Conservation (phyloP, 2,329 filamentous ascomycete species). For the Colletotrichum acutatum region DNA sequence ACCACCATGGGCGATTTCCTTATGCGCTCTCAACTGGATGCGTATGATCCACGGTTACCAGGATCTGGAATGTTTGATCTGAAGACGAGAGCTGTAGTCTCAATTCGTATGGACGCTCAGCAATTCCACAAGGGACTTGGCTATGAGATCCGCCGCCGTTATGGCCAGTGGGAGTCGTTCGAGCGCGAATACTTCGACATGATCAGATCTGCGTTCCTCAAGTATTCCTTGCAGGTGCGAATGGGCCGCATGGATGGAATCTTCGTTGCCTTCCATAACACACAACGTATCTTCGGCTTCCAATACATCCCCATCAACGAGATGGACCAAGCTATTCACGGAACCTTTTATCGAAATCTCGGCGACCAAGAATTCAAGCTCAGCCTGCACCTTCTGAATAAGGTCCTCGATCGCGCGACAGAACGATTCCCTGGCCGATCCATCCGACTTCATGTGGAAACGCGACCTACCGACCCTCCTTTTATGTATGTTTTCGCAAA, state of each 20-base stretch:
- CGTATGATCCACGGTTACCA: slow-evolving; percentile 84
- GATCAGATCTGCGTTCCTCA: slow-evolving; percentile 93
- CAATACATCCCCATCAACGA: slow-evolving; percentile 90
- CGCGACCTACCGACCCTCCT: slow-evolving; percentile 67
- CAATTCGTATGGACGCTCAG: slow-evolving; percentile 86
- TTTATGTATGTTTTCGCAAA: slow-evolving; percentile 93
- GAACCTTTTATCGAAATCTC: slow-evolving; percentile 71
- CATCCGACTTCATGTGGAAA: slow-evolving; percentile 85
- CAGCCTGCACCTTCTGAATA: slow-evolving; percentile 82
- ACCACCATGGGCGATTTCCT: slow-evolving; percentile 87
- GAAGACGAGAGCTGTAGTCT: slow-evolving; percentile 92
- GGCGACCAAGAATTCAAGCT: slow-evolving; percentile 89
- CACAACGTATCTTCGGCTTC: slow-evolving; percentile 94
- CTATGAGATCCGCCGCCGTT: slow-evolving; percentile 84
- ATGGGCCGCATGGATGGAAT: slow-evolving; percentile 99
- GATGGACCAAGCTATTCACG: slow-evolving; percentile 92
- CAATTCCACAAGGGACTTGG: slow-evolving; percentile 80
- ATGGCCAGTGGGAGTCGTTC: slow-evolving; percentile 88
- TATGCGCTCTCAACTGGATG: slow-evolving; percentile 95
- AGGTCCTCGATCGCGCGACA: slow-evolving; percentile 80
- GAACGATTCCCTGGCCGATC: slow-evolving; percentile 79
- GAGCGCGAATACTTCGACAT: slow-evolving; percentile 98
- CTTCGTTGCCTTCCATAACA: slow-evolving; percentile 96
- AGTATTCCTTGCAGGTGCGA: slow-evolving; percentile 95
- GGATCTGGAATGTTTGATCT: slow-evolving; percentile 96